Base-by-base conservation (phyloP, 2,329 filamentous ascomycete species). In the Aspergillus glaucus region DNA sequence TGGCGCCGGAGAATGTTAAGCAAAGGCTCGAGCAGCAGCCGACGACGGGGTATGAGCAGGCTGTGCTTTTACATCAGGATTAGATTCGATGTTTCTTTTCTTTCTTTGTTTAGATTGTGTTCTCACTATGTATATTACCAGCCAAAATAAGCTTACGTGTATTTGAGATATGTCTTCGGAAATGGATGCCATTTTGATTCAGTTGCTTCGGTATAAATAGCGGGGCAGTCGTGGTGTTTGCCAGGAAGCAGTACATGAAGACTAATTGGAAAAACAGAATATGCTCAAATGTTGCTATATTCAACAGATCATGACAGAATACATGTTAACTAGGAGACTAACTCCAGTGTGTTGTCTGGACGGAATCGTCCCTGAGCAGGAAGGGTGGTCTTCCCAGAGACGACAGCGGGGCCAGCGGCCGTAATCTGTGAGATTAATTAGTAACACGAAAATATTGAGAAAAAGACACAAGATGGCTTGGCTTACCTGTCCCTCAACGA, bases 351-450 rank as follows among this genome's bases (percentile, higher is more conserved):
- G 63, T 87, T 82, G 65, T 94, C 88, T 41, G 84, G 77, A 43
- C 81, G 76, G 58, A 93, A 82, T 48, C 70, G 80, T 34, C 81
- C 88, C 44, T 78, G 69, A 9, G 85, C 76, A 4, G 85, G 82
- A 24, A 92, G 67, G 6, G 75, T 75, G 0, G 79, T 79, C 66
- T 87, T 81, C 6, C 76, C 79, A 39, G 84, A 85, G 45, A 82
- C 80, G 12, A 95, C 88, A 41, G 82, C 82, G 10, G 88, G 87
- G 1, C 89, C 89, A 30, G 77, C 77, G 3, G 86, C 86, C 34
- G 84, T 72, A 57, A 95, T 82, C 81, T 89, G 49, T n/a, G 41
- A 43, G 47, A 10, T 36, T 8, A 28, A 45, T 63, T 50, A 59
- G 55, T 43, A 14, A 52, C 44, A 12, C 30, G 6, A 28, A 24